Evolutionary conservation across 768 basidiomycete genomes (phyloP).

Genomic region (Suillus occidentalis): DNA sequence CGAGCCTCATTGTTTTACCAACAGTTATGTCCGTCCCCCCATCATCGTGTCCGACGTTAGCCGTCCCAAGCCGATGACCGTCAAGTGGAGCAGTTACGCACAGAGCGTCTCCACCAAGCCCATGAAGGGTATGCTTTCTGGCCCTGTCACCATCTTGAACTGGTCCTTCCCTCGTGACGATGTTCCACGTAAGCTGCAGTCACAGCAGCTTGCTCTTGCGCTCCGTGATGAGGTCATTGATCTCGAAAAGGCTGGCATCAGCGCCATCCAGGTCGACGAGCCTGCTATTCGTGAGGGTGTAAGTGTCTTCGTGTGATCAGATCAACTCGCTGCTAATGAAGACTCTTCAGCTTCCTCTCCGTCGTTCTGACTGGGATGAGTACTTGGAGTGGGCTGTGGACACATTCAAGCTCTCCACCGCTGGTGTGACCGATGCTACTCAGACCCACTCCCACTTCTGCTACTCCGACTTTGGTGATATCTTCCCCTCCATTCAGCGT

Average conservation of each 20-base stretch:
- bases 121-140: constrained; percentile 99
- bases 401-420: constrained; percentile 96
- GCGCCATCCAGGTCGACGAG: constrained; percentile 99
- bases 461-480: constrained; percentile 98
- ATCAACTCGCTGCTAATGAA: constrained; percentile 12
- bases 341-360: constrained; percentile 77
- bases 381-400: constrained; percentile 99
- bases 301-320: constrained; percentile 32
- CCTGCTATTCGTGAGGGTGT: constrained; percentile 99
- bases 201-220: constrained; percentile 95
- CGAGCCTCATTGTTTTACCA: constrained; percentile 12
- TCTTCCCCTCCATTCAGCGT: constrained; percentile 95
- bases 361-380: constrained; percentile 91
- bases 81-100: constrained; percentile 95
- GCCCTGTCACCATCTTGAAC: constrained; percentile 98
- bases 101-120: constrained; percentile 91
- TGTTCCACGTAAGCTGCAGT: constrained; percentile 93
- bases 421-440: constrained; percentile 90
- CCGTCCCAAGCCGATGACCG: constrained; percentile 90
- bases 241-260: constrained; percentile 94
- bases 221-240: constrained; percentile 98
- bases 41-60: constrained; percentile 98
- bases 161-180: constrained; percentile 99
- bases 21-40: constrained; percentile 93
- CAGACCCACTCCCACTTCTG: constrained; percentile 99